Percentiles rank a stretch among this genome's conserved stretches.
phyloP scores from a whole-genome alignment of 805 yeast species.

The Kuraishia cidri region DNA sequence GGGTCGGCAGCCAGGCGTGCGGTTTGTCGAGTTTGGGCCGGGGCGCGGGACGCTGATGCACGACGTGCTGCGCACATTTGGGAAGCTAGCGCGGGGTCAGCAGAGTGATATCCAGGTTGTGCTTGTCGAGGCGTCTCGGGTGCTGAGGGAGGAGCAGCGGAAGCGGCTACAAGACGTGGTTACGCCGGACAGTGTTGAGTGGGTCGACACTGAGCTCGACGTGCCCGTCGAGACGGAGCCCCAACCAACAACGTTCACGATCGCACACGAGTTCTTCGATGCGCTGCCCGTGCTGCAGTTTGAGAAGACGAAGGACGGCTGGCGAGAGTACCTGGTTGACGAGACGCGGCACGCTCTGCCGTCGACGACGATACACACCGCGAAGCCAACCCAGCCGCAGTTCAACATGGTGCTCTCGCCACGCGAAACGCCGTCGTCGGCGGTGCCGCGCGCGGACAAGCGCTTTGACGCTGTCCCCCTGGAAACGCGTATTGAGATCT shows the following conservation, averaged over 20 bases:
- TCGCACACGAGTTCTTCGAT: slow-evolving; percentile 86
- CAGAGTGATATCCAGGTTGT: slow-evolving; percentile 28
- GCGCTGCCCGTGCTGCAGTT: slow-evolving; percentile 76
- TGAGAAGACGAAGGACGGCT: slow-evolving; percentile 51
- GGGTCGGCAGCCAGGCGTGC: slow-evolving; percentile 35
- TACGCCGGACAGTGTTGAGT: slow-evolving; percentile 37
- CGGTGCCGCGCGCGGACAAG: slow-evolving; percentile 38
- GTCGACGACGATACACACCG: neutral
- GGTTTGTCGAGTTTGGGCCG: slow-evolving; percentile 76
- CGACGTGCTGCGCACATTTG: slow-evolving; percentile 46
- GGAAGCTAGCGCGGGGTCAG: slow-evolving; percentile 20
- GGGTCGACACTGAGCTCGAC: slow-evolving; percentile 54
- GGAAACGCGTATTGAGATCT: slow-evolving; percentile 59
- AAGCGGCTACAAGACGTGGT: slow-evolving; percentile 27
- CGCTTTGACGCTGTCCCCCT: slow-evolving; percentile 46
- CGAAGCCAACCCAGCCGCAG: neutral
- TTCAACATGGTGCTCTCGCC: slow-evolving; percentile 53
- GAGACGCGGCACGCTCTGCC: slow-evolving; percentile 19
- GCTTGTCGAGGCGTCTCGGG: slow-evolving; percentile 65
- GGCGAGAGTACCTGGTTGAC: slow-evolving; percentile 76
- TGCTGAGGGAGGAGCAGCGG: slow-evolving; percentile 50
- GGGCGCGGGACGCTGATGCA: slow-evolving; percentile 75
- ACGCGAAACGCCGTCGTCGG: slow-evolving; percentile 52
- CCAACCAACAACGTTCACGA: slow-evolving; percentile 42
- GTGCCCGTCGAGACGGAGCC: slow-evolving; percentile 12